Evolutionary conservation across 805 yeast genomes (phyloP).

Genomic region (Cyberlindnera maclurae): DNA sequence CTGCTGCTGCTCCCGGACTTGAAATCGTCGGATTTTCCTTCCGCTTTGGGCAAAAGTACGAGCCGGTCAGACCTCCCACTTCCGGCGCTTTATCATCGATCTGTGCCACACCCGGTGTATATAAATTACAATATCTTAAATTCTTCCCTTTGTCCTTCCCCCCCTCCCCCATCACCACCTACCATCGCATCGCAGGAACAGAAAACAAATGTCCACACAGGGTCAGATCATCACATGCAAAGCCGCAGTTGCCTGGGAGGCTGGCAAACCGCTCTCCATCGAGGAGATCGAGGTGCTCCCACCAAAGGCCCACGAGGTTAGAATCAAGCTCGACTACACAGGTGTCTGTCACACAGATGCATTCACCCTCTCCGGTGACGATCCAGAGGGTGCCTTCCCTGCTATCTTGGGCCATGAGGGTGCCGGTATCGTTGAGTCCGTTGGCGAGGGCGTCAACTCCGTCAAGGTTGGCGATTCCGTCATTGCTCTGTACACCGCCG

Average conservation of each 20-base stretch:
- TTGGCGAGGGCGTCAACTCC: slow-evolving; percentile 88
- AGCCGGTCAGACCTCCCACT: no score
- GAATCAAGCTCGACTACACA: slow-evolving; percentile 79
- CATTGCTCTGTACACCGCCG: slow-evolving; percentile 92
- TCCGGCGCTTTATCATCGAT: neutral
- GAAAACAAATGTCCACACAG: slow-evolving; percentile 9
- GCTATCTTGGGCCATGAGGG: slow-evolving; percentile 95
- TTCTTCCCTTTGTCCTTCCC: neutral
- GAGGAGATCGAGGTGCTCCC: slow-evolving; percentile 89
- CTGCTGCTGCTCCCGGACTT: neutral
- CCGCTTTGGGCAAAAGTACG: neutral
- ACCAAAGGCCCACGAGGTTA: slow-evolving; percentile 95
- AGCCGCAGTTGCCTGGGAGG: slow-evolving; percentile 98
- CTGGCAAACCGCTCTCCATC: slow-evolving; percentile 71
- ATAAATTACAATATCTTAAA: no score
- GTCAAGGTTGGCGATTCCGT: slow-evolving; percentile 94
- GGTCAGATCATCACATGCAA: slow-evolving; percentile 62
- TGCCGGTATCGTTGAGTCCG: slow-evolving; percentile 91
- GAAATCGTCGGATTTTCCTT: slow-evolving; percentile 1
- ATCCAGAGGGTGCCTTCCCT: slow-evolving; percentile 96
- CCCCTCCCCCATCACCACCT: neutral
- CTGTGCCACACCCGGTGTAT: neutral
- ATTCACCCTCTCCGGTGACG: slow-evolving; percentile 87
- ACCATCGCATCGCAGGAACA: neutral
- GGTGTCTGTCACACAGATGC: slow-evolving; percentile 99